phyloP scores from a whole-genome alignment of 371 early-diverging fungal species.

The Circinella minor region DNA sequence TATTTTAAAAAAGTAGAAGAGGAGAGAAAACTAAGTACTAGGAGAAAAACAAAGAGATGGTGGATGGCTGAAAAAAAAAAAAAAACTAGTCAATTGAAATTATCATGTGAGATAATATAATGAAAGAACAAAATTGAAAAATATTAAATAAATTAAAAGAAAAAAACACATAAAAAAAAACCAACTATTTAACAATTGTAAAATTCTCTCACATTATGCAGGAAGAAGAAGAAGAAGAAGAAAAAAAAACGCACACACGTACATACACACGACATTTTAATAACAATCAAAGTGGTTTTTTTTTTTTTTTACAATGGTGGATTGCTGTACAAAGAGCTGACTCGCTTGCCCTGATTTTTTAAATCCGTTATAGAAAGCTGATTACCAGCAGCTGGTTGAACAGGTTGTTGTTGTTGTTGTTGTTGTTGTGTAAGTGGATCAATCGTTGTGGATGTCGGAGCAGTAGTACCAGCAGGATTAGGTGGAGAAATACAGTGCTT shows the following conservation, averaged over 20 bases:
- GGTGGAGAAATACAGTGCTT: slow-evolving; percentile 43
- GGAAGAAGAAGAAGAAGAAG: not conserved
- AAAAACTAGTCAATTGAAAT: too few relatives aligned
- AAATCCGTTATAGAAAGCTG: slow-evolving; percentile 1
- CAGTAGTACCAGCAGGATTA: not conserved
- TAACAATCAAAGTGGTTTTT: not conserved
- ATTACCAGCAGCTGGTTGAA: slow-evolving; percentile 1
- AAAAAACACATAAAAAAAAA: too few relatives aligned
- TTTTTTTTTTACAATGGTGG: slow-evolving; percentile 1
- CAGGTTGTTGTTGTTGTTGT: slow-evolving; percentile 11
- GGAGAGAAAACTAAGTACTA: not conserved
- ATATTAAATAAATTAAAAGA: too few relatives aligned
- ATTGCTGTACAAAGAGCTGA: slow-evolving; percentile 20
- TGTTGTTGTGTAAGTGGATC: slow-evolving; percentile 7
- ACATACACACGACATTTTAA: too few relatives aligned
- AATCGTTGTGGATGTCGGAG: not conserved
- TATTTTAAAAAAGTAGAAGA: not conserved
- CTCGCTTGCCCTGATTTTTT: slow-evolving; percentile 20
- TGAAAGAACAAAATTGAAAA: too few relatives aligned
- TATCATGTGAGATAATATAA: too few relatives aligned
- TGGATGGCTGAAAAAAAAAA: too few relatives aligned
- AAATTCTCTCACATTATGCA: too few relatives aligned
- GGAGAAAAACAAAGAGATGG: too few relatives aligned
- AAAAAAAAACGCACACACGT: not conserved
- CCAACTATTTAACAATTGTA: too few relatives aligned